These are phyloP conservation scores for Blastomyces silverae DNA, from an alignment of 2,329 filamentous ascomycete genomes.

Conservation along the genomic window DNA sequence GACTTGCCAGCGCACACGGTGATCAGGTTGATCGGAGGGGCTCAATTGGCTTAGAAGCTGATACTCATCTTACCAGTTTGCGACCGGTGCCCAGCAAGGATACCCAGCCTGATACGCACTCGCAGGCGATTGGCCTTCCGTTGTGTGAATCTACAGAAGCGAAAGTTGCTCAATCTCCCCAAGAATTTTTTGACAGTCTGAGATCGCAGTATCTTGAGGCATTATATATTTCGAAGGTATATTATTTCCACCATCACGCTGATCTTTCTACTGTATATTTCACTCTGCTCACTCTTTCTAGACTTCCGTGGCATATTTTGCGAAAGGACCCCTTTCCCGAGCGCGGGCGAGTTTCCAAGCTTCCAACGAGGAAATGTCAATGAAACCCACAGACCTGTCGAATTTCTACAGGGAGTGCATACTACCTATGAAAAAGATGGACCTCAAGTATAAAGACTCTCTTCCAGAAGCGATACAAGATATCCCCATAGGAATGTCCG, in stretches of 20 bases:
- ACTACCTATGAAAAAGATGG: slow-evolving; percentile 42
- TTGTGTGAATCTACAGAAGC: slow-evolving; percentile 12
- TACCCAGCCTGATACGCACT: not conserved
- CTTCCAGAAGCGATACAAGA: slow-evolving; percentile 37
- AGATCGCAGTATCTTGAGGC: slow-evolving; percentile 39
- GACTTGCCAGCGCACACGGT: not conserved
- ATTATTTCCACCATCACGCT: slow-evolving; percentile 3
- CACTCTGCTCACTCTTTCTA: slow-evolving; percentile 24
- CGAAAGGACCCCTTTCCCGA: slow-evolving; percentile 45
- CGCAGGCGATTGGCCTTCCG: not conserved
- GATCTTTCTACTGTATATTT: not conserved
- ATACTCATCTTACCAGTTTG: not conserved
- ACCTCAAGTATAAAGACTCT: slow-evolving; percentile 44
- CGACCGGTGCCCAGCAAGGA: not conserved
- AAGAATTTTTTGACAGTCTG: slow-evolving; percentile 34
- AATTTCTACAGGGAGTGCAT: slow-evolving; percentile 40
- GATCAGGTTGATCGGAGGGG: not conserved
- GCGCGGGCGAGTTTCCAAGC: slow-evolving; percentile 38
- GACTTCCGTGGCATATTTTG: slow-evolving; percentile 48
- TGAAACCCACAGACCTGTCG: slow-evolving; percentile 28
- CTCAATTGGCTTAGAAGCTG: not conserved
- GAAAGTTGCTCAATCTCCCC: slow-evolving; percentile 28
- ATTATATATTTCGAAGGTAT: slow-evolving; percentile 41
- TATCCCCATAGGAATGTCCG: slow-evolving; percentile 33
- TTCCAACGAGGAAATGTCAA: slow-evolving; percentile 23